phyloP scores from a whole-genome alignment of 495 filamentous ascomycete genomes.

The Neurospora cerealis region DNA sequence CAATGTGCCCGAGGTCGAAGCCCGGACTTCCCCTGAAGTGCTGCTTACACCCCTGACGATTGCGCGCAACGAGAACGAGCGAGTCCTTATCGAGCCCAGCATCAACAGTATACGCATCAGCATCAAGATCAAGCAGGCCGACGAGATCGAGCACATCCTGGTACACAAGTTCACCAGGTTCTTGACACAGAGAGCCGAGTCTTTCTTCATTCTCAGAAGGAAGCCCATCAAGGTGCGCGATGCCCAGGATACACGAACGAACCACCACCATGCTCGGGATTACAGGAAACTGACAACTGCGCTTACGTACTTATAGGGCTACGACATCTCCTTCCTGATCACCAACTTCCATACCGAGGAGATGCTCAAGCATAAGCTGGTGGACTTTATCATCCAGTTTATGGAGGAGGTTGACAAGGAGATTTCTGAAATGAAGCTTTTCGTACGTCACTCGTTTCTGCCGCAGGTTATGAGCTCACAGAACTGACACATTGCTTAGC shows the following conservation, averaged over 20 bases:
- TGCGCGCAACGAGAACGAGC: conserved; percentile 89
- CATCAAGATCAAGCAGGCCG: conserved; percentile 98
- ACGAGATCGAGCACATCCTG: conserved; percentile 95
- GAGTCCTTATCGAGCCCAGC: conserved; percentile 85
- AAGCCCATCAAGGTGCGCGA: conserved; percentile 80
- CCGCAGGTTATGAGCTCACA: not conserved
- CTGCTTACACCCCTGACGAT: conserved; percentile 85
- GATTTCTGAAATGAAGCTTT: conserved; percentile 99
- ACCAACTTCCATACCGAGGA: conserved; percentile 97
- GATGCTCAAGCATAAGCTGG: conserved; percentile 96
- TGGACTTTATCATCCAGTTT: conserved; percentile 97
- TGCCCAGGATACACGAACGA: not conserved
- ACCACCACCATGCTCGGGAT: not conserved
- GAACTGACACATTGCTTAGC: conserved; percentile 38
- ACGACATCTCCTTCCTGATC: conserved; percentile 97
- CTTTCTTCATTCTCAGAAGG: conserved; percentile 90
- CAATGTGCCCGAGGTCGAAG: conserved; percentile 97
- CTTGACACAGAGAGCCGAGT: conserved; percentile 89
- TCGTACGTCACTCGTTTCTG: conserved; percentile 46
- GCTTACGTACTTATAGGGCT: conserved; percentile 51
- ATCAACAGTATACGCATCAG: conserved; percentile 88
- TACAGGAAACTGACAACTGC: not conserved
- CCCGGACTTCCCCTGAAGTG: conserved; percentile 82
- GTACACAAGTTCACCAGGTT: conserved; percentile 98
- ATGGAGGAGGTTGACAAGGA: conserved; percentile 99